Evolutionary conservation across 495 filamentous ascomycete genomes (phyloP), one percentile per base, ranked within the genome.

Genomic region (Pseudotulostoma volvatum): DNA sequence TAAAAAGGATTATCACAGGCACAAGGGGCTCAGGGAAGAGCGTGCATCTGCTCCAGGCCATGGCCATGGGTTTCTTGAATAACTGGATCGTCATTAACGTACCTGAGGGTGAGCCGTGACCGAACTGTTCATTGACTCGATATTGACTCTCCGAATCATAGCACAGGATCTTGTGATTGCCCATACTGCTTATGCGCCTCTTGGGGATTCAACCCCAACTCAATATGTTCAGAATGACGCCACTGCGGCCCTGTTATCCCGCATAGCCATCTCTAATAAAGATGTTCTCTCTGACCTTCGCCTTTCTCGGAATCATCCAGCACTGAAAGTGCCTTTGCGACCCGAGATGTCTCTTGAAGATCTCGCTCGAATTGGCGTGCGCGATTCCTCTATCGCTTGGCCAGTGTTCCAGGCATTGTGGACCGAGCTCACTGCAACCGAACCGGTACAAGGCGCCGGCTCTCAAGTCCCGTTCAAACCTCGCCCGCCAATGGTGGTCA

Each of bases 71-170:
- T 1, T 77, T 86, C 46, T 50, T 84, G 46, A 85, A 81, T 53
- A 68, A 78, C 13, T 94, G 85, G 85, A 68, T 93, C 21, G 88
- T 96, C 8, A 66, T 97, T 37, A 77, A 81, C 45, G 69, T 95
- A 37, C 87, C 90, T n/a, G 86, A 97, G 53, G 81, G 88, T 92
- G 66, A 48, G 61, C 44, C 32, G 7, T 25, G 9, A 39, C 3
- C 34, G 8, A 19, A 25, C 0, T 32, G 11, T 25, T 34, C 38
- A 38, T 14, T 2, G 11, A 42, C 9, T n/a, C 11, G 25, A n/a
- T 21, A 7, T 25, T 15, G 7, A 23, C 54, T 34, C 8, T 8
- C 39, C 23, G n/a, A 31, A 31, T 33, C 19, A 16, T 44, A 95
- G 87, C 73, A 37, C 79, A 84, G 51, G 88, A 94, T 36, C 63